Evolutionary conservation across 306 rosid species (phyloP).

Genomic region (Quillaja saponaria): DNA sequence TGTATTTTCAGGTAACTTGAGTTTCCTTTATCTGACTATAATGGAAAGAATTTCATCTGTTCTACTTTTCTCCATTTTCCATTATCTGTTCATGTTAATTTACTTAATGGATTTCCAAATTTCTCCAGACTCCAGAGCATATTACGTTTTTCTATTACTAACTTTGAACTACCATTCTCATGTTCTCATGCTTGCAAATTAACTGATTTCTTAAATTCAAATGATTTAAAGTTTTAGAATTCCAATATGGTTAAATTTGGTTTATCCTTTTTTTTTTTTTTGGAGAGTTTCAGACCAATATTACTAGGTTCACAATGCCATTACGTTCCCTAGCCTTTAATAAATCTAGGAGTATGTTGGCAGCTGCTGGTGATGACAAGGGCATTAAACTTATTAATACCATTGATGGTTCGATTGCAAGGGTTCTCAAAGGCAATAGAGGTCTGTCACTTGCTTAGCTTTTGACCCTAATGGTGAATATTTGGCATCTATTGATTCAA

Average conservation of each 20-base stretch:
- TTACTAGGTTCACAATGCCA: conserved; percentile 92
- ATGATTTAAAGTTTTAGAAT: no score
- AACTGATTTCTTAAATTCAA: no score
- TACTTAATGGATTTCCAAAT: not conserved
- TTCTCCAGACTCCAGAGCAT: not conserved
- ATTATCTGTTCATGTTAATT: not conserved
- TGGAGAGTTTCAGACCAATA: conserved; percentile 93
- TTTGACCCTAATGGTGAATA: conserved; percentile 91
- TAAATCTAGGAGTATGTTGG: conserved; percentile 82
- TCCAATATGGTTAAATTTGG: not conserved
- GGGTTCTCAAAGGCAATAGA: conserved; percentile 90
- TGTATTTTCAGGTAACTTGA: no score
- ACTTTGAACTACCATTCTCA: no score
- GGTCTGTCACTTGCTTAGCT: conserved; percentile 73
- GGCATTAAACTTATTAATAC: conserved; percentile 93
- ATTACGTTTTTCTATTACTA: no score
- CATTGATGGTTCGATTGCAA: conserved; percentile 84
- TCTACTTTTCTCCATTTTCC: not conserved
- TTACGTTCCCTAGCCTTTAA: conserved; percentile 79
- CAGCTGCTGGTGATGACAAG: conserved; percentile 96
- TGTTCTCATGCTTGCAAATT: no score
- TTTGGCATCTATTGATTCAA: conserved; percentile 82
- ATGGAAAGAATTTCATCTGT: no score
- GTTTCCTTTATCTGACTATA: no score
- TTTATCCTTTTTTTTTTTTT: conserved; percentile 17